Evolutionary conservation across 2,329 filamentous ascomycete species (phyloP).

Genomic region (Amylocarpus encephaloides): DNA sequence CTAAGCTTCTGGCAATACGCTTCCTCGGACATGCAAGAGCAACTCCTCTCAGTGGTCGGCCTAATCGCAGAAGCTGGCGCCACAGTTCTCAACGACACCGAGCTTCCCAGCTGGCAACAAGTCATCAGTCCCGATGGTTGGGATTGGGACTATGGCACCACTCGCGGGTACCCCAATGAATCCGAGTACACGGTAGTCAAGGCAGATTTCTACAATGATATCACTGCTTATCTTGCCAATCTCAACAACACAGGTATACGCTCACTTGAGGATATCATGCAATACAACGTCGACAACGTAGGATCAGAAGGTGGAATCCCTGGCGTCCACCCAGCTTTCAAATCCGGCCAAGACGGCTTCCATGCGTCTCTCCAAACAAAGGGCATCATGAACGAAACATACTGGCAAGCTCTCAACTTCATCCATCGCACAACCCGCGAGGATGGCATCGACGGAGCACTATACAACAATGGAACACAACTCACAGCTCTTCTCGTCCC

Average conservation of each 20-base stretch:
- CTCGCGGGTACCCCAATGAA: slow-evolving; percentile 60
- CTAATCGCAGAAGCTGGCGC: slow-evolving; percentile 56
- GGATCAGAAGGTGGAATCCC: slow-evolving; percentile 62
- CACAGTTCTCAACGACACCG: slow-evolving; percentile 62
- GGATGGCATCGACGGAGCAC: slow-evolving; percentile 63
- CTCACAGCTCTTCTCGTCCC: slow-evolving; percentile 63
- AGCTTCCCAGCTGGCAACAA: slow-evolving; percentile 55
- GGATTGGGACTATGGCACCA: slow-evolving; percentile 65
- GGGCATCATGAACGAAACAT: slow-evolving; percentile 57
- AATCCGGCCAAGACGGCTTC: slow-evolving; percentile 66
- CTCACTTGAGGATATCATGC: slow-evolving; percentile 57
- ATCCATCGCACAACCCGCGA: slow-evolving; percentile 51
- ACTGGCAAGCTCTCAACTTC: slow-evolving; percentile 60
- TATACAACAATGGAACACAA: slow-evolving; percentile 38
- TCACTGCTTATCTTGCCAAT: slow-evolving; percentile 37
- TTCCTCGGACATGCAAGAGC: slow-evolving; percentile 46
- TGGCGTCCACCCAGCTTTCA: slow-evolving; percentile 55
- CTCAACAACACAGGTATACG: slow-evolving; percentile 50
- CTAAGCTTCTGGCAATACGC: slow-evolving; percentile 62
- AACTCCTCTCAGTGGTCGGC: slow-evolving; percentile 45
- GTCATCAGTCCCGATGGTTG: slow-evolving; percentile 63
- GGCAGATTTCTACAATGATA: slow-evolving; percentile 59
- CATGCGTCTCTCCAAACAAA: slow-evolving; percentile 54
- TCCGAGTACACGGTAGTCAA: slow-evolving; percentile 70
- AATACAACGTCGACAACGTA: slow-evolving; percentile 57